phyloP scores from a whole-genome alignment of 1,284 basidiomycete species.

The Rhodotorula sp. region DNA sequence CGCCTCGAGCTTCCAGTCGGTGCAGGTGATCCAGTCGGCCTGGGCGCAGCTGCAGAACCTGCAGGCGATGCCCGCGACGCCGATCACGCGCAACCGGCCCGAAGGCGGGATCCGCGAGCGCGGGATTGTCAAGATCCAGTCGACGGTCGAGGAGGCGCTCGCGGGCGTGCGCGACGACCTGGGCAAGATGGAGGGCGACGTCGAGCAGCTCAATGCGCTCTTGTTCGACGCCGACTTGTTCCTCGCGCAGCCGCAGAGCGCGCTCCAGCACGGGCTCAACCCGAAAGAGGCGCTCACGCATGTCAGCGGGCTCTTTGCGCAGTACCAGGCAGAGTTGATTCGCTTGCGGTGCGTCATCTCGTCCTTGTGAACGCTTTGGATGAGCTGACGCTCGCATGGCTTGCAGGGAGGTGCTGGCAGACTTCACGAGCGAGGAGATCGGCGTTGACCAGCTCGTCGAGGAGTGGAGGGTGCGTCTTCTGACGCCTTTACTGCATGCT shows the following conservation, averaged over 20 bases:
- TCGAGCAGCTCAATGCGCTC: conserved; percentile 35
- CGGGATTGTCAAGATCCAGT: conserved; percentile 38
- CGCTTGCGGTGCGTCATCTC: conserved; percentile 24
- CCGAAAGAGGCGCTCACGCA: conserved; percentile 37
- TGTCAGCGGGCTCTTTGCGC: conserved; percentile 30
- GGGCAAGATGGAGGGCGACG: conserved; percentile 36
- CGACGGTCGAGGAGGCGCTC: conserved; percentile 37
- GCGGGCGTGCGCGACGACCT: conserved; percentile 30
- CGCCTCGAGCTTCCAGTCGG: conserved; percentile 26
- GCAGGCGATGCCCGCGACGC: conserved; percentile 26
- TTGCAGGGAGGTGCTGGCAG: conserved; percentile 37
- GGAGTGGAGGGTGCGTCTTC: conserved; percentile 33
- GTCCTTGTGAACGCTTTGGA: too few species aligned
- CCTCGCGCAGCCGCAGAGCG: conserved; percentile 28
- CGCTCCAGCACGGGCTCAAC: conserved; percentile 38
- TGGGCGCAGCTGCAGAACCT: conserved; percentile 38
- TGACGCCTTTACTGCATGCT: too few species aligned
- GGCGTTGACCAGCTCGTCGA: conserved; percentile 34
- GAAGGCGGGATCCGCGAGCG: conserved; percentile 40
- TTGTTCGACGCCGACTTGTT: conserved; percentile 39
- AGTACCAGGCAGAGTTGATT: conserved; percentile 40
- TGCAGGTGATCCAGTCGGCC: conserved; percentile 25
- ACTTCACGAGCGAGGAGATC: conserved; percentile 39
- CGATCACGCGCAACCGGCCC: conserved; percentile 30
- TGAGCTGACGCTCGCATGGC: neutral